phyloP scores from a whole-genome alignment of 768 basidiomycete species.

The Xerocomus potaroensis region DNA sequence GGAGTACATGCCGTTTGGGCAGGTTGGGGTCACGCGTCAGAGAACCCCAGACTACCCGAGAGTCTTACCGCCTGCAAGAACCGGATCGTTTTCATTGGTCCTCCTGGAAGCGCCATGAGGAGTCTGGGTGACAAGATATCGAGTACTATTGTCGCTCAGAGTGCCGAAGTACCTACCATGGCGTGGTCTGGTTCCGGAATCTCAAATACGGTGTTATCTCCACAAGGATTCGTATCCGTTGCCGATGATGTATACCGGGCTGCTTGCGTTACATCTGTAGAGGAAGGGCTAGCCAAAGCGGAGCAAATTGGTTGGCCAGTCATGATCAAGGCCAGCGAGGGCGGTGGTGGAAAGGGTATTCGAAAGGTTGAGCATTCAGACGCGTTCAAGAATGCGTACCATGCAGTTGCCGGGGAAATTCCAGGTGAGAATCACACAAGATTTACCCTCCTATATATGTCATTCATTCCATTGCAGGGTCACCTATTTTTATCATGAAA shows the following conservation, averaged over 20 bases:
- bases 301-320: slow-evolving; percentile 93
- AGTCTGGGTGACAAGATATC: slow-evolving; percentile 99
- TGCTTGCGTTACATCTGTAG: slow-evolving; percentile 86
- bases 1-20: slow-evolving; percentile 99
- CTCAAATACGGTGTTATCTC: slow-evolving; percentile 76
- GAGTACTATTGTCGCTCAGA: slow-evolving; percentile 98
- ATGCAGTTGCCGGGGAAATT: slow-evolving; percentile 93
- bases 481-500: slow-evolving; percentile 99
- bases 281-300: slow-evolving; percentile 79
- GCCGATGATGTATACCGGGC: slow-evolving; percentile 82
- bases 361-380: slow-evolving; percentile 86
- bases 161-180: slow-evolving; percentile 96
- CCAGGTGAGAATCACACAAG: slow-evolving; percentile 58
- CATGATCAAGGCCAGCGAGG: slow-evolving; percentile 99
- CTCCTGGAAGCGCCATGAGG: slow-evolving; percentile 97
- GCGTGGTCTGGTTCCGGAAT: slow-evolving; percentile 98
- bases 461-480: slow-evolving; percentile 50
- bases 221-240: slow-evolving; percentile 91
- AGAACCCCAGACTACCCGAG: slow-evolving; percentile 96
- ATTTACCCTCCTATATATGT: neutral
- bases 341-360: slow-evolving; percentile 99
- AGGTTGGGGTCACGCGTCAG: slow-evolving; percentile 99
- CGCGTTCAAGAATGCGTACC: slow-evolving; percentile 89
- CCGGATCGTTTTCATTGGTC: slow-evolving; percentile 99
- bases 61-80: slow-evolving; percentile 86